Evolutionary conservation across 306 rosid species (phyloP), one percentile per base, ranked within the genome.

Genomic region (Macrotyloma uniflorum): DNA sequence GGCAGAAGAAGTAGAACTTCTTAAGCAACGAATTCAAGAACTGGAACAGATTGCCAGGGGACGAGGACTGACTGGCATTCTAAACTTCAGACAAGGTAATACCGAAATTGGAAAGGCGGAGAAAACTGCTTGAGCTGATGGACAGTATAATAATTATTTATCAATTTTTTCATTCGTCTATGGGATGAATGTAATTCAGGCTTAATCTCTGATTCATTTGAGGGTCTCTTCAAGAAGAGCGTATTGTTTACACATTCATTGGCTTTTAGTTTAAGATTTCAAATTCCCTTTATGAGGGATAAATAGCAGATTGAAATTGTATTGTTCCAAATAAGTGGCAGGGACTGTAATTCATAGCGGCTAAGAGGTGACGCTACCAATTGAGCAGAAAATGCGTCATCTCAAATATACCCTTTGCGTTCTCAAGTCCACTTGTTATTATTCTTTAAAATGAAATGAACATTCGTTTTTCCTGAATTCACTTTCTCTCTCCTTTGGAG

Each of bases 31-130:
- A 85, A 75, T 92, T 70, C 88, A 82, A 84, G 98, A 90, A 85
- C 67, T 95, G 72, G 98, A 92, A 80, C 86, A 83, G 79, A 83
- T 89, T 24, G 88, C 95, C 19, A 84, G 85, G 89, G 92, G 85
- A 82, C 80, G 82, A 82, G 98, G 98, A 57, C 90, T 95, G 18
- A 28, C 89, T 58, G 91, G 93, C 42, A 72, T 92, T 67, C 79
- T 94, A 75, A 83, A 91, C 68, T 72, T 91, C 79, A 88, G 81
- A 80, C 83, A 72, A 0, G 69, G 79, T 47, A 72, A 65, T 28
- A 28, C 70, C 8, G 93, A 92, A 79, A 81, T 24, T 54, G 86
- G 74, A 49, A 83, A 86, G 83, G 20, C 83, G 22, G 86, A 53
- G 58, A 87, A 91, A 77, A 74, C 91, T 47, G 93, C 92, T 75